Percentiles rank a stretch among this genome's conserved stretches.
Evolutionary conservation across 2,329 filamentous ascomycete species (phyloP).

Genomic region (Periconia macrospinosa): DNA sequence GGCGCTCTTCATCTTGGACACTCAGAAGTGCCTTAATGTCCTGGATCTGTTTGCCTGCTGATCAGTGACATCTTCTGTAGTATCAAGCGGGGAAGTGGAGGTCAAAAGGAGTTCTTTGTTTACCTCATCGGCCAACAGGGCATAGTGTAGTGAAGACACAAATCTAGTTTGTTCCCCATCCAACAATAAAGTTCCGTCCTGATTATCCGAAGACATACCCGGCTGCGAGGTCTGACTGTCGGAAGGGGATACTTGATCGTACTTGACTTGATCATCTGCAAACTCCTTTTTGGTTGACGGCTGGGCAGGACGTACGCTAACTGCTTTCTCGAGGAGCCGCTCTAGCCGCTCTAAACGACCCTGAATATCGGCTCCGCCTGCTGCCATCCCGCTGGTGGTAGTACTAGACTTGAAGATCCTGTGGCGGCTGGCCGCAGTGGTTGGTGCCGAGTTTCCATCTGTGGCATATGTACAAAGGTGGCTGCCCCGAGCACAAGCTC

Average conservation of each 20-base stretch:
- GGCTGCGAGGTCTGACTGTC: conserved; percentile 37
- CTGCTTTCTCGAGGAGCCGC: conserved; percentile 37
- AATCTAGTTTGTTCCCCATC: conserved; percentile 44
- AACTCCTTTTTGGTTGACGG: conserved; percentile 2
- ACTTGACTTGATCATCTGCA: not conserved
- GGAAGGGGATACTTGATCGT: conserved; percentile 24
- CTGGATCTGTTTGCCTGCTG: conserved; percentile 30
- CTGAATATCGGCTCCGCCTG: conserved; percentile 37
- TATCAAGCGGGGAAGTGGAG: not conserved
- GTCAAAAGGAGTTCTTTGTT: conserved; percentile 3
- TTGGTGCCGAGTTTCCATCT: conserved; percentile 19
- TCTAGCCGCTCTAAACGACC: conserved; percentile 41
- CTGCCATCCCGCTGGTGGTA: conserved; percentile 18
- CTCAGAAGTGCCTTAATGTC: conserved; percentile 43
- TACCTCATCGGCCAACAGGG: conserved; percentile 44
- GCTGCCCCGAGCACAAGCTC: conserved; percentile 40
- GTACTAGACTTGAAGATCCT: conserved; percentile 30
- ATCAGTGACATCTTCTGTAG: not conserved
- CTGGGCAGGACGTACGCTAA: conserved; percentile 21
- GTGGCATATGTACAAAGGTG: conserved; percentile 42
- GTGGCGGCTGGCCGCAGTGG: conserved; percentile 9
- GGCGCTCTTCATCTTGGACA: conserved; percentile 34
- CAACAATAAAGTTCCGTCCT: conserved; percentile 39
- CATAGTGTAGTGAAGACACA: conserved; percentile 44
- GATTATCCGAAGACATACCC: conserved; percentile 40